phyloP scores from a whole-genome alignment of 208 protist genomes.

The Acanthamoeba royreba region DNA sequence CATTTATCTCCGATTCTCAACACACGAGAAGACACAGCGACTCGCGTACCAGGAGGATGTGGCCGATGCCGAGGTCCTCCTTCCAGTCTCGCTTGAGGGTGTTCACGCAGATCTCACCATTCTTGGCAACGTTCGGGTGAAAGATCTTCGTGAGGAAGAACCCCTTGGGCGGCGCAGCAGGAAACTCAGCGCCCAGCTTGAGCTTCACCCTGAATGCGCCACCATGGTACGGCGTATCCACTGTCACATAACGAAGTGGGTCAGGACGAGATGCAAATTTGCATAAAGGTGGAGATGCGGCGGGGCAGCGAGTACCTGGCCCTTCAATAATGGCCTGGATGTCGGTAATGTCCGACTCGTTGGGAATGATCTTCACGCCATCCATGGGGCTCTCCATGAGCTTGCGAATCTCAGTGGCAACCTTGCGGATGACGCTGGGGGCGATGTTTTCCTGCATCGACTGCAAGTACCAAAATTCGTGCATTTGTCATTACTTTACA shows the following conservation, averaged over 20 bases:
- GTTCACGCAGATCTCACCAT: conserved; percentile 98
- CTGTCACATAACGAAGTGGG: conserved; percentile 46
- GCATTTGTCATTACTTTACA: background rate
- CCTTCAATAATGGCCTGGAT: conserved; percentile 91
- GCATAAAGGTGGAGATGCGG: background rate
- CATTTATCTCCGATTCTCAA: background rate
- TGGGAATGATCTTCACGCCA: conserved; percentile 85
- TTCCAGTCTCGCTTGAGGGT: conserved; percentile 98
- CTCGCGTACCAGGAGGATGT: conserved; percentile 87
- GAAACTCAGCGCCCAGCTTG: conserved; percentile 91
- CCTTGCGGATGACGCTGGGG: conserved; percentile 58
- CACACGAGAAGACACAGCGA: background rate
- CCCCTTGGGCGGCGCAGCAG: conserved; percentile 92
- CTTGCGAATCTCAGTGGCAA: conserved; percentile 74
- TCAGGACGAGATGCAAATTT: background rate
- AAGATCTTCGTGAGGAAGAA: conserved; percentile 98
- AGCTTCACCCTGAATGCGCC: conserved; percentile 92
- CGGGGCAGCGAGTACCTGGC: conserved; percentile 74
- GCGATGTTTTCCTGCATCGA: conserved; percentile 40
- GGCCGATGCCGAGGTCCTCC: conserved; percentile 88
- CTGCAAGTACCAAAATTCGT: background rate
- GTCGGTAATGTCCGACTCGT: conserved; percentile 89
- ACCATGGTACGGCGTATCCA: conserved; percentile 92
- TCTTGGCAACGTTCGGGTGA: conserved; percentile 96
- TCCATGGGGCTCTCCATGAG: conserved; percentile 74